Base-by-base conservation (phyloP, 257 asterid genomes). In the Leptodermis oblonga region DNA sequence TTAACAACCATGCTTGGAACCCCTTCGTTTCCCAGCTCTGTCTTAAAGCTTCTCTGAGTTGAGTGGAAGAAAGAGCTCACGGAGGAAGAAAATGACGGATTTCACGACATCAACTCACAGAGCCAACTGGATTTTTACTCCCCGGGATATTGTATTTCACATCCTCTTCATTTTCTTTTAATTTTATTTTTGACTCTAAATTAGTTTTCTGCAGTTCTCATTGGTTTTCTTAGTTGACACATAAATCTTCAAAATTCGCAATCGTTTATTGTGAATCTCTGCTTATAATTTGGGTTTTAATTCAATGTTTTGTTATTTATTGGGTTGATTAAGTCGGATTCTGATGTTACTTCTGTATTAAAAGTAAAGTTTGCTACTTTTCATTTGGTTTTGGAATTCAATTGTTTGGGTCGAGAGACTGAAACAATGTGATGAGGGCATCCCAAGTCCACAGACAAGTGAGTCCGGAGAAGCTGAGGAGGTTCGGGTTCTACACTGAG, bases 71-170 rank as follows among this genome's bases (percentile, higher is more conserved):
- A 18, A 43, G 39, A 46, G 28, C 70, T 66, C 28, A 30, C 8
- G 39, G 54, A 55, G 39, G 67, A 42, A 5, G 60, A 11, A 14
- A 73, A 93, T 90, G 98, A 97, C 96, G 25, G 96, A 93, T 83
- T 93, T 81, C 76, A 72, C 42, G 48, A 90, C 97, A 55, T 93
- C 98, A 0, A 93, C 98, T 1, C 98, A 93, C 82, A 77, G 85
- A 79, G 90, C 88, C 56, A 87, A 85, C 80, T 93, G 98, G 98
- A 88, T 93, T 65, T 87, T 87, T 81, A 73, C 90, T 75, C 85
- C 92, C 48, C 96, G 86, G 66, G 89, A 78, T 70, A 92, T 93
- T 46, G 98, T 90, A 86, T 69, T 37, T 42, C 45, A 15, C 62
- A 12, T 55, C 13, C 4, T 22, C 41, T 25, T 49, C 30, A 42